Conservation (phyloP, 768 basidiomycete genomes). For the Pisolithus marmoratus region DNA sequence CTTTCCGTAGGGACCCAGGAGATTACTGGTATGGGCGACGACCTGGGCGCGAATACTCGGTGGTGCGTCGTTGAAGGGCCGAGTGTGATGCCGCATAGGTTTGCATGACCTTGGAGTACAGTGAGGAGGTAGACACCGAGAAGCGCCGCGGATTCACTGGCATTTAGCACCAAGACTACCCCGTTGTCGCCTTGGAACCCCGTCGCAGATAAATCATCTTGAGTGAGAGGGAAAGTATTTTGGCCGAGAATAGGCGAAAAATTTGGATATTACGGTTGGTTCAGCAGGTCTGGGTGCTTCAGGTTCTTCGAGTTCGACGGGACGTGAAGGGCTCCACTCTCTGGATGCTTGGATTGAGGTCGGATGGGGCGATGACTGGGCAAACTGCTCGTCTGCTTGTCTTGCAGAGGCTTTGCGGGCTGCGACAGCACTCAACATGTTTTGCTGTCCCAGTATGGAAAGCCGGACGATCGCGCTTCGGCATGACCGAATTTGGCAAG, state of each 20-base stretch:
- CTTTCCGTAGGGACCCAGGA: slow-evolving; percentile 6
- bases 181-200: slow-evolving; percentile 20
- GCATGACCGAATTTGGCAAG: too few relatives aligned
- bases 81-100: slow-evolving; percentile 51
- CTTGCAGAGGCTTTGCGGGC: not conserved
- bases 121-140: slow-evolving; percentile 60
- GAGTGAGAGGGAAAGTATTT: slow-evolving; percentile 35
- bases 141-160: slow-evolving; percentile 54
- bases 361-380: not conserved
- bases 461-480: too few relatives aligned
- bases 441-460: too few relatives aligned
- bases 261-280: not conserved
- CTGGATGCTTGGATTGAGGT: not conserved
- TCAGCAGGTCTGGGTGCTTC: not conserved
- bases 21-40: slow-evolving; percentile 62
- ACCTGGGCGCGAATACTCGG: slow-evolving; percentile 69
- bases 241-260: not conserved
- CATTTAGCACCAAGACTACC: slow-evolving; percentile 39
- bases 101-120: slow-evolving; percentile 57
- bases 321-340: slow-evolving; percentile 2
- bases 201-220: slow-evolving; percentile 32
- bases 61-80: slow-evolving; percentile 36
- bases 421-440: not conserved
- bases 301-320: not conserved
- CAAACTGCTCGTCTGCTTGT: not conserved